Conservation (phyloP, 2,329 filamentous ascomycete genomes). For the Neofusicoccum parvum region DNA sequence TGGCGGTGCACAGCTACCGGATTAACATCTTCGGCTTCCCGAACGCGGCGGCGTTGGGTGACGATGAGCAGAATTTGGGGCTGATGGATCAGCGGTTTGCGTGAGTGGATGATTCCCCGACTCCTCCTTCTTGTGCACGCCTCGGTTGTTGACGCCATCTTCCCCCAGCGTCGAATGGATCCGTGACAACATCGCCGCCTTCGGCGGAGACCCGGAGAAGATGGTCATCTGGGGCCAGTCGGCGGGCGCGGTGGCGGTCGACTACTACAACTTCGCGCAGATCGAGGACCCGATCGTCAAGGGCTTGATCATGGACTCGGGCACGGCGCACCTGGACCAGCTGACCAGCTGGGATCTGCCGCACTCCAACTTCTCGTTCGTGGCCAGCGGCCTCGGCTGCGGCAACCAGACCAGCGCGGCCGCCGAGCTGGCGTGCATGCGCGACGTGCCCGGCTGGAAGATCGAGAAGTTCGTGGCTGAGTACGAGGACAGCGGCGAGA, state of each 20-base stretch:
- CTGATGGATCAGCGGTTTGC: constrained; percentile 43
- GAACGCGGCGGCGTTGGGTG: constrained; percentile 22
- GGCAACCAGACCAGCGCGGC: constrained; percentile 24
- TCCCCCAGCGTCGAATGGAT: constrained; percentile 38
- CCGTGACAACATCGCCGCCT: constrained; percentile 46
- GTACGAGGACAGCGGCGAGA: constrained; percentile 31
- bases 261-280: constrained; percentile 55
- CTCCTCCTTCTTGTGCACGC: too few species aligned
- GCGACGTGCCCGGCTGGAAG: constrained; percentile 30
- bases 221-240: constrained; percentile 39
- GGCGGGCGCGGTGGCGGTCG: constrained; percentile 29
- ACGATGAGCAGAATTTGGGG: constrained; percentile 35
- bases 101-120: not conserved
- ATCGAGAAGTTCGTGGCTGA: constrained; percentile 38
- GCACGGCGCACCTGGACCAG: constrained; percentile 42
- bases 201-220: constrained; percentile 49
- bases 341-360: constrained; percentile 28
- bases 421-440: constrained; percentile 42
- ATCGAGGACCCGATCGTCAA: constrained; percentile 51
- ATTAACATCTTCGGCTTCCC: constrained; percentile 45
- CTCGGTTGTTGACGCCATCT: too few species aligned
- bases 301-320: constrained; percentile 52
- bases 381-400: constrained; percentile 42
- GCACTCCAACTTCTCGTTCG: constrained; percentile 43
- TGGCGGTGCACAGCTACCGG: constrained; percentile 22